Conservation (phyloP, 2,329 filamentous ascomycete genomes). For the Aspergillaceae sp. region DNA sequence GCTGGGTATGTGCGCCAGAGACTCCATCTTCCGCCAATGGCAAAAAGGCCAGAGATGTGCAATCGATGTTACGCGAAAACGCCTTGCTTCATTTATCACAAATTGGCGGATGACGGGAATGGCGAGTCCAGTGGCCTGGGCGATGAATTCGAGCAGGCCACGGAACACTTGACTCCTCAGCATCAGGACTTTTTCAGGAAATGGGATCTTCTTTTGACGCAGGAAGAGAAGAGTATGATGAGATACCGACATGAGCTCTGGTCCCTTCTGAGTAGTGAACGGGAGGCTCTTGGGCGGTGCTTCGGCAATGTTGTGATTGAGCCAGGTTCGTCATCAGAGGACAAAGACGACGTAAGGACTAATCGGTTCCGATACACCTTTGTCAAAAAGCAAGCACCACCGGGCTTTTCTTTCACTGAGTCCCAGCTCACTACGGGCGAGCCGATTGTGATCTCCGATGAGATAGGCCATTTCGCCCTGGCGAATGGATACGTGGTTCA, state of each 20-base stretch:
- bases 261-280: constrained; percentile 86
- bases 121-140: constrained; percentile 73
- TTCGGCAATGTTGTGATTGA: constrained; percentile 83
- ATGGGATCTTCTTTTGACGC: constrained; percentile 88
- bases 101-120: constrained; percentile 73
- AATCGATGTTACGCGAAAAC: constrained; percentile 83
- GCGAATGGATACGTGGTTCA: constrained; percentile 84
- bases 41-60: constrained; percentile 73
- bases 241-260: constrained; percentile 84
- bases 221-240: constrained; percentile 85
- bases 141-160: constrained; percentile 71
- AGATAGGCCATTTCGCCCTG: constrained; percentile 87
- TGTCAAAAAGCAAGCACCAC: constrained; percentile 54
- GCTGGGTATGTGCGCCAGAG: constrained; percentile 77
- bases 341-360: constrained; percentile 66
- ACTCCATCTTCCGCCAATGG: constrained; percentile 75
- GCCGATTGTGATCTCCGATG: constrained; percentile 92
- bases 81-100: constrained; percentile 88
- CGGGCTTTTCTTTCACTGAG: constrained; percentile 76
- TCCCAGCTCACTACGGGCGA: constrained; percentile 82
- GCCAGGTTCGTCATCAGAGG: constrained; percentile 63
- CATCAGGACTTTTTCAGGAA: constrained; percentile 84
- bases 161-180: constrained; percentile 63
- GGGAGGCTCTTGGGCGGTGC: constrained; percentile 80
- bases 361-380: constrained; percentile 87